Evolutionary conservation across 768 basidiomycete species (phyloP).

Genomic region (Trametes punicea): DNA sequence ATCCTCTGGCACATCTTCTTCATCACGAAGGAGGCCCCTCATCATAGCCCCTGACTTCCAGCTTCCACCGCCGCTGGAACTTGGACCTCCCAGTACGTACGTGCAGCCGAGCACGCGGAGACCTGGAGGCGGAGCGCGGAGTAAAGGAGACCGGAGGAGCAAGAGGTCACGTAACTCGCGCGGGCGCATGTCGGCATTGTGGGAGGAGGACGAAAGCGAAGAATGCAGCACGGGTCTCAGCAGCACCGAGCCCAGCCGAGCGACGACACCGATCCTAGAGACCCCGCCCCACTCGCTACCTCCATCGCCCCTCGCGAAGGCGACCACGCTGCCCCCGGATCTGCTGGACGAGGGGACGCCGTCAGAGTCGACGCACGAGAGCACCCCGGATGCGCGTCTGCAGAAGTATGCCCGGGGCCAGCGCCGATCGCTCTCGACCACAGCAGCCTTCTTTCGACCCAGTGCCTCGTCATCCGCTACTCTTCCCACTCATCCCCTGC

Average conservation of each 20-base stretch:
- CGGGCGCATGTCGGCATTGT: slow-evolving; percentile 36
- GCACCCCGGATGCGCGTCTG: slow-evolving; percentile 24
- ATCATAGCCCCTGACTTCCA: slow-evolving; percentile 14
- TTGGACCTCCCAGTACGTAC: neutral
- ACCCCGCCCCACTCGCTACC: slow-evolving; percentile 16
- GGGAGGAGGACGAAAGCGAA: slow-evolving; percentile 38
- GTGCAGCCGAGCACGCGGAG: slow-evolving; percentile 10
- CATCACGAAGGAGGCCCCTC: slow-evolving; percentile 7
- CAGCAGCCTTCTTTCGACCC: slow-evolving; percentile 17
- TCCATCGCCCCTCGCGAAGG: slow-evolving; percentile 11
- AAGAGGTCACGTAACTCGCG: slow-evolving; percentile 23
- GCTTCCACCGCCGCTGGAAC: slow-evolving; percentile 10
- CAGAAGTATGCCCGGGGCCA: slow-evolving; percentile 25
- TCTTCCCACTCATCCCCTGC: slow-evolving; percentile 29
- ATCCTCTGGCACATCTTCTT: neutral
- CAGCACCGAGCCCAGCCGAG: slow-evolving; percentile 25
- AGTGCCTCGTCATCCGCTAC: slow-evolving; percentile 15
- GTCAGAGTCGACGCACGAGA: slow-evolving; percentile 19
- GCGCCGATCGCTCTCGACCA: slow-evolving; percentile 16
- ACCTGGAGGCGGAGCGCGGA: slow-evolving; percentile 5
- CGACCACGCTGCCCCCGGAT: slow-evolving; percentile 1
- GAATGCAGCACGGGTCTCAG: slow-evolving; percentile 26
- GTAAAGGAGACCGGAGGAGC: slow-evolving; percentile 20
- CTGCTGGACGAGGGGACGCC: slow-evolving; percentile 8
- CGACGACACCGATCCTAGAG: slow-evolving; percentile 22